Conservation (phyloP, 1,284 basidiomycete genomes). For the Moesziomyces parantarcticus region DNA sequence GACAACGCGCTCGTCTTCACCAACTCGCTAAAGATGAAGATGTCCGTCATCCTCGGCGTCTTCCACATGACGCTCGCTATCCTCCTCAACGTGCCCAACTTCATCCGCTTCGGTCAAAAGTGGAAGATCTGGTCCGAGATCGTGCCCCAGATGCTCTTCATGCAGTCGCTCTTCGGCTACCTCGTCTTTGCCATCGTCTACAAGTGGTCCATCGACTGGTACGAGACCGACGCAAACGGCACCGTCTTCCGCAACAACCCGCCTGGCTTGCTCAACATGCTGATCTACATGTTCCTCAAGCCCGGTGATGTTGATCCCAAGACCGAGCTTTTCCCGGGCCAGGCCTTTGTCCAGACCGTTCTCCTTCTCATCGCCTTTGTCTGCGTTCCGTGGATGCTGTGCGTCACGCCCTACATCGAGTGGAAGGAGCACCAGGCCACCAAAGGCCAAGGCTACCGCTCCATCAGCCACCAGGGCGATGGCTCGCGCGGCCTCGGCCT, state of each 20-base stretch:
- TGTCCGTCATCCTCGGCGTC: slow-evolving; percentile 96
- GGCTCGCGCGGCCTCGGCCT: slow-evolving; percentile 50
- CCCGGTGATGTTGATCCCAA: slow-evolving; percentile 73
- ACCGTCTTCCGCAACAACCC: slow-evolving; percentile 73
- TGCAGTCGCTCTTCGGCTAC: slow-evolving; percentile 97
- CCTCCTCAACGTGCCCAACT: slow-evolving; percentile 94
- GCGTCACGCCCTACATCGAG: slow-evolving; percentile 90
- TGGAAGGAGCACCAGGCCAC: slow-evolving; percentile 91
- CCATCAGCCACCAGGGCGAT: slow-evolving; percentile 68
- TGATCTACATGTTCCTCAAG: slow-evolving; percentile 67
- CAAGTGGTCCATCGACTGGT: slow-evolving; percentile 97
- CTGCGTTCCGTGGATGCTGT: slow-evolving; percentile 95
- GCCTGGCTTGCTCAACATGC: slow-evolving; percentile 79
- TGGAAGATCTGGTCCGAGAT: slow-evolving; percentile 92
- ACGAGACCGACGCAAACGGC: slow-evolving; percentile 71
- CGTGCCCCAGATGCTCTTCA: slow-evolving; percentile 95
- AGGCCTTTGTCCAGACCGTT: slow-evolving; percentile 84
- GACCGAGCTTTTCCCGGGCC: slow-evolving; percentile 84
- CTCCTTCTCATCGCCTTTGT: slow-evolving; percentile 83
- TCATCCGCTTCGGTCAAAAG: slow-evolving; percentile 87
- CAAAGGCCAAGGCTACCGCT: slow-evolving; percentile 83
- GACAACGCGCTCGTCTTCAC: slow-evolving; percentile 93
- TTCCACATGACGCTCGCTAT: slow-evolving; percentile 99
- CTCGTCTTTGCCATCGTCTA: slow-evolving; percentile 93
- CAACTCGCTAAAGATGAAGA: slow-evolving; percentile 99